Conservation (phyloP, 441 rosid genomes). For the Jatropha multifida region DNA sequence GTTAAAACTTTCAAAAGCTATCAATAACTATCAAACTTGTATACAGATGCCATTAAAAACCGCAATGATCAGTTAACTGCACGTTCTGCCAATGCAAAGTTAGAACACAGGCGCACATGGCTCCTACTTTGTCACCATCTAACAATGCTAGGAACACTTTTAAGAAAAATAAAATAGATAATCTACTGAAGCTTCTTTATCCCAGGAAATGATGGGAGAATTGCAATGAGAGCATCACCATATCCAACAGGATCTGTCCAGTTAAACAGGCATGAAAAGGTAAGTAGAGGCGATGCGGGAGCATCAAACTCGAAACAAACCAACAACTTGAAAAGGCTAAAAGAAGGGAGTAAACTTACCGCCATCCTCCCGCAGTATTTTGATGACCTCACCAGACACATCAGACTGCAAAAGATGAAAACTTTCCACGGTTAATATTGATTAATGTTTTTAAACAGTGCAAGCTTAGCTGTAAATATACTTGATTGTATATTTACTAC, state of each 20-base stretch:
- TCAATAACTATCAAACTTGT: not conserved
- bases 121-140: not conserved
- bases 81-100: not conserved
- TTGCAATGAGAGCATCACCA: constrained; percentile 71
- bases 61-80: not conserved
- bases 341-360: constrained; percentile 42
- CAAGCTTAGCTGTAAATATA: not conserved
- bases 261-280: constrained; percentile 12
- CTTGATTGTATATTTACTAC: not conserved
- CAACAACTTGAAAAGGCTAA: not conserved
- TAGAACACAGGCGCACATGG: not conserved
- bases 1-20: not conserved
- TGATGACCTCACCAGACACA: constrained; percentile 71
- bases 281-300: not conserved
- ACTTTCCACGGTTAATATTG: not conserved
- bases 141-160: not conserved
- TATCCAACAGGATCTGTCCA: constrained; percentile 78
- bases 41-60: not conserved
- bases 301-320: not conserved
- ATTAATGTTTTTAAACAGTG: not conserved
- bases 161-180: constrained; percentile 10
- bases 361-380: constrained; percentile 72
- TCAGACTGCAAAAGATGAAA: constrained; percentile 55
- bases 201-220: constrained; percentile 86
- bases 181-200: constrained; percentile 73